Evolutionary conservation across 2,329 filamentous ascomycete species (phyloP), one percentile per base, ranked within the genome.

Genomic region (Tetracladium maxilliforme): DNA sequence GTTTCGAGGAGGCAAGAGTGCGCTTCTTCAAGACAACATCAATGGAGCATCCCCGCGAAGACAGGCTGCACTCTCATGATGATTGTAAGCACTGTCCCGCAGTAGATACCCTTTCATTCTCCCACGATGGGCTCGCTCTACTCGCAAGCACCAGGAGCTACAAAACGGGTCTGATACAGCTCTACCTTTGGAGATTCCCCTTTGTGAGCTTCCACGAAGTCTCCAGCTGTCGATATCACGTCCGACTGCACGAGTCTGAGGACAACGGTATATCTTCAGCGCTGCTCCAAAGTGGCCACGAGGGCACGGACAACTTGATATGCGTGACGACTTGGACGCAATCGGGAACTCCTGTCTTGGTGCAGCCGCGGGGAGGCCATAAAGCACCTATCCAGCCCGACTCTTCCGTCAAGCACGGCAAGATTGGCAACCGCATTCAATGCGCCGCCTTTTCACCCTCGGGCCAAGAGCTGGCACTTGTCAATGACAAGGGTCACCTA

Each of bases 301-400:
- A 44, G 6, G 44, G 39, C 4, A 47, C 49, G 16, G 49, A 51
- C 10, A 39, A 46, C 20, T 26, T 54, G 10, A 31, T 56, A 5
- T 54, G 51, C 25, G 38, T 56, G 10, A 49, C 44, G 2, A 54
- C 51, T 1, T 56, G 52, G 52, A 56, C 52, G 3, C 52, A 54
- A 30, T 54, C 49, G 2, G 52, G 52, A 3, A 38, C 39, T n/a
- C 52, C 52, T 1, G 32, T 54, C 5, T 37, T 56, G 4, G 39
- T 54, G 3, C 49, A 54, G 24, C 50, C 51, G 7, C 38, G 42
- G 23, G 46, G 47, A 21, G 49, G 49, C 2, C 43, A 52, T 24
- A 40, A 38, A 28, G 47, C 37, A 7, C 45, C 49, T 6, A 44
- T 56, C 17, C 44, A 38, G 20, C 39, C 43, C 1, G 44, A 49